Conservation (phyloP, 2,329 filamentous ascomycete genomes). For the Claviceps arundinis region DNA sequence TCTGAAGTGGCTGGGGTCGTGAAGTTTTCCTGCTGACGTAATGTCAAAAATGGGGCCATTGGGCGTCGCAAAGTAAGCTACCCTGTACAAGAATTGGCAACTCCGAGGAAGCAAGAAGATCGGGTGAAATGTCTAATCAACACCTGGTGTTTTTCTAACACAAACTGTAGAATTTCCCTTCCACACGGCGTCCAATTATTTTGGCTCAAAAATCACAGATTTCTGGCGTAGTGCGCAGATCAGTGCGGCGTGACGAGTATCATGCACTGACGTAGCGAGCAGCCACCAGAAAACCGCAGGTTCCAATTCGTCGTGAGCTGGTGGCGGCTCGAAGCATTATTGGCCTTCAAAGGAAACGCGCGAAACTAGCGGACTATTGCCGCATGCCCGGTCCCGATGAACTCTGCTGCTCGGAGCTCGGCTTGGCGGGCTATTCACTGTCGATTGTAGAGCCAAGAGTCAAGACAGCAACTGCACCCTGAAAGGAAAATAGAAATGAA, state of each 20-base stretch:
- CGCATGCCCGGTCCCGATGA: too few relatives aligned
- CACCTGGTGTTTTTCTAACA: neutral
- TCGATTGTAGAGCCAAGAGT: too few relatives aligned
- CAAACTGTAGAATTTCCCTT: neutral
- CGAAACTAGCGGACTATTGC: too few relatives aligned
- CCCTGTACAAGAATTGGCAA: neutral
- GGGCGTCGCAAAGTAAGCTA: neutral
- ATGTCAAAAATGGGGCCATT: neutral
- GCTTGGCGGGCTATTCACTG: too few relatives aligned
- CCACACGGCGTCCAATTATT: neutral
- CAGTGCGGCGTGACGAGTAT: neutral
- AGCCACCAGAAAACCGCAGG: neutral
- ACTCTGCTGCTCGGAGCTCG: too few relatives aligned
- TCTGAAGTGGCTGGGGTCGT: slow-evolving; percentile 3
- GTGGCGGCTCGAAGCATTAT: too few relatives aligned
- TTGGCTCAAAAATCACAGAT: neutral
- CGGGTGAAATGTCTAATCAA: neutral
- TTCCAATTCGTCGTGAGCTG: neutral
- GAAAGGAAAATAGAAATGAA: too few relatives aligned
- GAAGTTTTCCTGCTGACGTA: slow-evolving; percentile 13
- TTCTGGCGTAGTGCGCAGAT: neutral
- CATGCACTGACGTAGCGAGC: neutral
- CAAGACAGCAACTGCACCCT: too few relatives aligned
- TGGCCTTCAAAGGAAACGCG: too few relatives aligned
- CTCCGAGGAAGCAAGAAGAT: neutral